Base-by-base conservation (phyloP, 148 eudicot species). In the Rhododendron williamsianum region DNA sequence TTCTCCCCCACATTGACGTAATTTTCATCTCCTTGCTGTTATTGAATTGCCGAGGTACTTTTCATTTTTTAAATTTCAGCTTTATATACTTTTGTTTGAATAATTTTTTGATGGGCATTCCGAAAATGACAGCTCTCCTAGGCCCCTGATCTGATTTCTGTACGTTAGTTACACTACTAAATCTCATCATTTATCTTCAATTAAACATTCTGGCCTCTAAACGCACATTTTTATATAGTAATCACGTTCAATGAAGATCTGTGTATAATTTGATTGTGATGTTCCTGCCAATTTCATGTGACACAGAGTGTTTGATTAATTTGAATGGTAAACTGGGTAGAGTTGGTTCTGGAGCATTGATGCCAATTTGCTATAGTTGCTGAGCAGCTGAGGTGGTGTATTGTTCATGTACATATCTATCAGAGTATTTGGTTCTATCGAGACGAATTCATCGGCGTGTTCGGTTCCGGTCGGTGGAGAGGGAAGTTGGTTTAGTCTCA, bases 91-190 rank as follows among this genome's bases (percentile, higher is more conserved):
- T 83, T 71, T 4, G 76, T 30, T 71, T 27, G 36, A 71, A 38
- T 43, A 36, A 73, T 23, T 9, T 82, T 49, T 45, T 54, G 72
- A 21, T 84, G 65, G 65, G 73, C 69, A 51, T 8, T 46, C 5
- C 3, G 67, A 54, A 69, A 71, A n/a, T 80, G 81, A 85, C 63
- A 82, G 82, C 83, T 49, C 81, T 63, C 58, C 21, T 9, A 19
- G 81, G 81, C 86, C 86, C 87, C 36, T 85, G 88, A 90, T 90
- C 89, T 79, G 89, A 90, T 89, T 82, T 82, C 82, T 51, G n/a
- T 76, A 52, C 85, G 79, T 72, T 72, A 83, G 60, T 72, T 49
- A 36, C 7, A 30, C 45, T 48, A 21, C 21, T 33, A 41, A 82
- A 48, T 72, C 48, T 83, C 48, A 33, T 83, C 3, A 48, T 72